Evolutionary conservation across 768 basidiomycete species (phyloP), one percentile per base, ranked within the genome.

Genomic region (Suillus tomentosus): DNA sequence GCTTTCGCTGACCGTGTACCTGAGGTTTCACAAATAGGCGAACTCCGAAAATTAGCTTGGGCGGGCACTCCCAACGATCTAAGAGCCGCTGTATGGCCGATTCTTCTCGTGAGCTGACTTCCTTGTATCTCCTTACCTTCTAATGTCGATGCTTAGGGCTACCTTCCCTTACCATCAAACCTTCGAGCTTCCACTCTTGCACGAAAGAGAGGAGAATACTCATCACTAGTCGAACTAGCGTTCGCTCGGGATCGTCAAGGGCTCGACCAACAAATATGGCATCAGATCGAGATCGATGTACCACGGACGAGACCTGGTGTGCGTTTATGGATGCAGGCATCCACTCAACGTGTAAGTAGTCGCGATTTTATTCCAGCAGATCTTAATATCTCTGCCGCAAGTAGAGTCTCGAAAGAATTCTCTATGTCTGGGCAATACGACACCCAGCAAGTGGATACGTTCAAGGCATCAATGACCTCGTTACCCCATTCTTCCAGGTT

Each of bases 401-500:
- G 64, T 77, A 96, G 95, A 89, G 93, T 70, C 80, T 99, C 47
- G 97, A 99, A 78, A 85, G 95, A 59, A 95, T 99, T 64, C 79
- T 99, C 39, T 99, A 99, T 70, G 96, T 99, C 19, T 99, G 97
- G 96, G 97, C 97, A 14, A 97, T 99, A 72, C 87, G 97, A 68
- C 97, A 99, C 80, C 97, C 97, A 0, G 96, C 97, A 5, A 95
- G 93, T 65, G 97, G 97, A 11, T 99, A 99, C 76, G 97, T 99
- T 6, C 97, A 99, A 77, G 97, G 97, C 31, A 99, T 99, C 77
- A 99, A 99, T 76, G 97, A 99, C 75, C 88, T 99, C 42, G 97
- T 89, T 1, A 96, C 94, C 4, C 97, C 97, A 0, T 99, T 99
- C 79, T 98, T 96, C 72, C 92, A 99, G 78, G 94, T 99, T 5